These are phyloP conservation scores for Hypocrella siamensis DNA, from an alignment of 2,329 filamentous ascomycete genomes.

Conservation along the genomic window DNA sequence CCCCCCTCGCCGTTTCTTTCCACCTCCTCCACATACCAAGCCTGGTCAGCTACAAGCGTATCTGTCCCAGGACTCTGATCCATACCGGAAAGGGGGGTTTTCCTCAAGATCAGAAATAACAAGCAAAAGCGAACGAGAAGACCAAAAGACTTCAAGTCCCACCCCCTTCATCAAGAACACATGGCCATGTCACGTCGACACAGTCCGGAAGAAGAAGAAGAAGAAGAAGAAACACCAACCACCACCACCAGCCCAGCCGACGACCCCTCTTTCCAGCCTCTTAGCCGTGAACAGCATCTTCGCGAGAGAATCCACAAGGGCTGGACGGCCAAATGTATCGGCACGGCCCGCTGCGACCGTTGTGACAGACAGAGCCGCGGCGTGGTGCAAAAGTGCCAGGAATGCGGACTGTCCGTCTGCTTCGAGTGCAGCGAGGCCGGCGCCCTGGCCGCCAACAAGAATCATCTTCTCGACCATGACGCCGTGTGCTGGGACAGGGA, in stretches of 20 bases:
- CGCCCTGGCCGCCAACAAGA: constrained; percentile 5
- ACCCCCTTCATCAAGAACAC: too few relatives aligned
- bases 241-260: neutral
- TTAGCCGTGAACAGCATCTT: constrained; percentile 1
- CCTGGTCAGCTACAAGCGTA: too few relatives aligned
- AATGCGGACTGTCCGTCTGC: constrained; percentile 11
- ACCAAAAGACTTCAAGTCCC: too few relatives aligned
- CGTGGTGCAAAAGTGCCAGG: constrained; percentile 9
- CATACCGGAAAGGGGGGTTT: too few relatives aligned
- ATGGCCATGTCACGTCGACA: too few relatives aligned
- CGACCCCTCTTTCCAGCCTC: neutral
- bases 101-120: too few relatives aligned
- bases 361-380: constrained; percentile 10
- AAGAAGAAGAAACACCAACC: neutral
- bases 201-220: too few relatives aligned
- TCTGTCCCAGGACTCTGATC: too few relatives aligned
- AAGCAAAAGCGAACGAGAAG: too few relatives aligned
- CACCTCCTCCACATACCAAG: too few relatives aligned
- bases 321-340: constrained; percentile 8
- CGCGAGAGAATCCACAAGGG: constrained; percentile 5
- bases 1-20: too few relatives aligned
- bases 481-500: constrained; percentile 6
- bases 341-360: constrained; percentile 13
- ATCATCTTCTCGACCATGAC: constrained; percentile 8
- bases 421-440: constrained; percentile 6